These are phyloP conservation scores for Prunus yedoensis DNA, from an alignment of 331 rosid species.

Conservation along the genomic window DNA sequence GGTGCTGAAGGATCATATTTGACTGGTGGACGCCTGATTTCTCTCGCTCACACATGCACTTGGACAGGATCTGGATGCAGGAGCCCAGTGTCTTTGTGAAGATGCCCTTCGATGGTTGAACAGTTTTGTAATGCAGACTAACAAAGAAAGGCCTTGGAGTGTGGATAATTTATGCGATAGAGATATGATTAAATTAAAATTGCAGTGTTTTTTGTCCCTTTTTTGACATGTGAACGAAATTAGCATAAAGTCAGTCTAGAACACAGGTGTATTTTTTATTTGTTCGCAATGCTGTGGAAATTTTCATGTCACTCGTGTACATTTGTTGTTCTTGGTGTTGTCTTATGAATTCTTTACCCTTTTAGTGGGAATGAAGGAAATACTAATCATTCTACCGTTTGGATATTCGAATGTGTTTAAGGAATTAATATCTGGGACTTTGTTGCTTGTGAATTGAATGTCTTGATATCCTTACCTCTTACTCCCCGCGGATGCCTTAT, in stretches of 20 bases:
- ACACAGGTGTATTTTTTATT: background rate
- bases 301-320: background rate
- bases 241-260: conserved; percentile 6
- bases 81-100: background rate
- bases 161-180: background rate
- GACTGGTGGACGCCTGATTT: conserved; percentile 23
- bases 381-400: background rate
- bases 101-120: conserved; percentile 8
- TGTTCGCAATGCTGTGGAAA: background rate
- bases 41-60: background rate
- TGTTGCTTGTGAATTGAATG: too few species aligned
- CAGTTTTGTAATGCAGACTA: conserved; percentile 20
- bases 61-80: background rate
- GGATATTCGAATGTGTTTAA: background rate
- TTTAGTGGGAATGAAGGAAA: background rate
- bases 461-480: too few species aligned
- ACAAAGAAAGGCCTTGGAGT: conserved; percentile 8
- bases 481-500: too few species aligned
- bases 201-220: background rate
- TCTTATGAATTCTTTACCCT: background rate
- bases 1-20: conserved; percentile 51
- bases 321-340: conserved; percentile 2
- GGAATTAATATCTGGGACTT: too few species aligned
- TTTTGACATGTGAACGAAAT: conserved; percentile 3
- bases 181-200: background rate